Conservation (phyloP, 306 rosid genomes). For the Sesbania bispinosa region DNA sequence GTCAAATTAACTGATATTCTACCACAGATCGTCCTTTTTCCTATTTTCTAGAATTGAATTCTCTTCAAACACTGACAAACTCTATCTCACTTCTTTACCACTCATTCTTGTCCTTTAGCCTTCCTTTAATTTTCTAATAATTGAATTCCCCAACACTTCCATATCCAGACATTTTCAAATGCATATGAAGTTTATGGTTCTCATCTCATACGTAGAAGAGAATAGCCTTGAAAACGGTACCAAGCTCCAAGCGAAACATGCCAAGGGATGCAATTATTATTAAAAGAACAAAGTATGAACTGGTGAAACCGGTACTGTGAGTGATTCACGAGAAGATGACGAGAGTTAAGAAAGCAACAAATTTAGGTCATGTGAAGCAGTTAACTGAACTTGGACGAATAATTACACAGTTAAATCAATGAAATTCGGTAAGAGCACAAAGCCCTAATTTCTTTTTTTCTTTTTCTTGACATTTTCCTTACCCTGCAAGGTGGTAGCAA, state of each 20-base stretch:
- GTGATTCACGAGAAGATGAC: not conserved
- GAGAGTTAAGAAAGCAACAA: not conserved
- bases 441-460: constrained; percentile 15
- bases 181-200: not conserved
- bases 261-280: not conserved
- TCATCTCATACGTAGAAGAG: not conserved
- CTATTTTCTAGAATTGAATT: not conserved
- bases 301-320: not conserved
- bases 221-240: not conserved
- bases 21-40: not conserved
- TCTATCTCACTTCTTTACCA: not conserved
- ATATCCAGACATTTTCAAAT: not conserved
- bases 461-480: not conserved
- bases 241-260: not conserved
- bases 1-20: not conserved
- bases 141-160: not conserved
- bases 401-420: constrained; percentile 1
- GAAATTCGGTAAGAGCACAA: not conserved
- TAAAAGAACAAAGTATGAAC: not conserved
- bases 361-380: not conserved
- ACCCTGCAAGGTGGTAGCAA: not conserved
- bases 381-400: not conserved
- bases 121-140: not conserved
- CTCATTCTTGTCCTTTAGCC: not conserved
- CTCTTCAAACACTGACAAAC: not conserved